Conservation (phyloP, 306 rosid species). For the Betula pendula region DNA sequence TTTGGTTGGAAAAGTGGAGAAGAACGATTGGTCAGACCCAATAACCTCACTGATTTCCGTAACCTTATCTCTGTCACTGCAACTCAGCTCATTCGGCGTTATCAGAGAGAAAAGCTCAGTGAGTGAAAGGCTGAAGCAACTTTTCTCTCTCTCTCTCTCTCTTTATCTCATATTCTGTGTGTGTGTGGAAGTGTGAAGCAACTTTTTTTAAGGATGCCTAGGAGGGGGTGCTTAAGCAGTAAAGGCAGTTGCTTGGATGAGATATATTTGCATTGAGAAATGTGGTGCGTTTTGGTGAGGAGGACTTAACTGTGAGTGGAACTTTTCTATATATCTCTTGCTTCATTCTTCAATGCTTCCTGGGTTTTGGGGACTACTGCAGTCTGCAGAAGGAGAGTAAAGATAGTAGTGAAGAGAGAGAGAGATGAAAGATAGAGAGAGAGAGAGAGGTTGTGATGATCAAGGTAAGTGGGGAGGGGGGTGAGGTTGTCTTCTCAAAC, state of each 20-base stretch:
- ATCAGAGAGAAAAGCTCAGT: conserved; percentile 8
- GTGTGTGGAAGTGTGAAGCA: conserved; percentile 33
- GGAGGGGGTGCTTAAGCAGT: conserved; percentile 35
- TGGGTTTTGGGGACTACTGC: conserved; percentile 36
- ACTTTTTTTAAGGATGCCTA: conserved; percentile 30
- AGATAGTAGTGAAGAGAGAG: neutral
- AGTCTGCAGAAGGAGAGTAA: neutral
- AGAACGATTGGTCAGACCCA: conserved; percentile 38
- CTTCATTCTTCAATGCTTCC: conserved; percentile 27
- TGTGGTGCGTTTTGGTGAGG: conserved; percentile 29
- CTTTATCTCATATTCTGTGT: neutral
- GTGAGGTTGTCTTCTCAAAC: conserved; percentile 39
- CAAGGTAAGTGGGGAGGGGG: neutral
- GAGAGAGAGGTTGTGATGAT: conserved; percentile 9
- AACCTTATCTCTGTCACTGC: conserved; percentile 56
- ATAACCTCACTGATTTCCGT: conserved; percentile 46
- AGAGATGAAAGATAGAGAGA: neutral
- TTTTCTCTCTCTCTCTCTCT: neutral
- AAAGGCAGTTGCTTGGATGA: conserved; percentile 32
- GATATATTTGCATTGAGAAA: conserved; percentile 40
- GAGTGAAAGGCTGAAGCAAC: neutral
- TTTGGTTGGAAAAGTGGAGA: conserved; percentile 53
- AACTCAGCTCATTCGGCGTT: conserved; percentile 35
- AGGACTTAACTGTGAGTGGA: conserved; percentile 22
- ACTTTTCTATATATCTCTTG: neutral